phyloP scores from a whole-genome alignment of 305 asterid genomes.

The Euphrasia arctica region DNA sequence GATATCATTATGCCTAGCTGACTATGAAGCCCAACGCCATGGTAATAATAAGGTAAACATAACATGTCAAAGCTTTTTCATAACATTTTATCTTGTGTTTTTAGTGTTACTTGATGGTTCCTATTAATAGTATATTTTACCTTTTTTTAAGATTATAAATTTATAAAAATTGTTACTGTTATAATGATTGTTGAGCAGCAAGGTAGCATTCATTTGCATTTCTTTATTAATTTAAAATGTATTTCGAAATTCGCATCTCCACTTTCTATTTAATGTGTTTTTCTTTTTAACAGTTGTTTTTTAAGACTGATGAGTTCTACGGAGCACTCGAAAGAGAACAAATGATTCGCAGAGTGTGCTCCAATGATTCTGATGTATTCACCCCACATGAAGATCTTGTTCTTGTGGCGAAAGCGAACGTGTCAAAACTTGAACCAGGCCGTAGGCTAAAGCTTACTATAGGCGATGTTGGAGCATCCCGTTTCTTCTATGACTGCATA shows the following conservation, averaged over 20 bases:
- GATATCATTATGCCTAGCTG: slow-evolving; percentile 47
- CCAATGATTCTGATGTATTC: slow-evolving; percentile 45
- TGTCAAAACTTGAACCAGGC: slow-evolving; percentile 66
- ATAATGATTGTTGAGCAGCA: too few relatives aligned
- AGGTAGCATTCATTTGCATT: too few relatives aligned
- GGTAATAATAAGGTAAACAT: slow-evolving; percentile 57
- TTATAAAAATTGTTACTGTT: too few relatives aligned
- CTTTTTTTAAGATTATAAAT: too few relatives aligned
- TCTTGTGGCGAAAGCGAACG: slow-evolving; percentile 68
- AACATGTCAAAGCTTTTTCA: too few relatives aligned
- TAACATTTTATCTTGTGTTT: too few relatives aligned
- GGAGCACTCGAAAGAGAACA: slow-evolving; percentile 67
- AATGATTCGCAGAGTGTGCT: slow-evolving; percentile 46
- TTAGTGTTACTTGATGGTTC: too few relatives aligned
- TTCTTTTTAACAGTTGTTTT: slow-evolving; percentile 22
- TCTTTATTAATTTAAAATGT: too few relatives aligned
- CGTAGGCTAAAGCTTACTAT: slow-evolving; percentile 67
- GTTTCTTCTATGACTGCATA: slow-evolving; percentile 56
- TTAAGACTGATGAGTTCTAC: slow-evolving; percentile 53
- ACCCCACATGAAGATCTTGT: slow-evolving; percentile 79
- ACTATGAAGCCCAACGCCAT: slow-evolving; percentile 33
- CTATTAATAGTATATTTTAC: too few relatives aligned
- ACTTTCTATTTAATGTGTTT: not conserved
- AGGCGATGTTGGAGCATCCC: slow-evolving; percentile 70
- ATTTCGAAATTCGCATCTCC: too few relatives aligned